Base-by-base conservation (phyloP, 495 filamentous ascomycete species). In the Lineolata rhizophorae region DNA sequence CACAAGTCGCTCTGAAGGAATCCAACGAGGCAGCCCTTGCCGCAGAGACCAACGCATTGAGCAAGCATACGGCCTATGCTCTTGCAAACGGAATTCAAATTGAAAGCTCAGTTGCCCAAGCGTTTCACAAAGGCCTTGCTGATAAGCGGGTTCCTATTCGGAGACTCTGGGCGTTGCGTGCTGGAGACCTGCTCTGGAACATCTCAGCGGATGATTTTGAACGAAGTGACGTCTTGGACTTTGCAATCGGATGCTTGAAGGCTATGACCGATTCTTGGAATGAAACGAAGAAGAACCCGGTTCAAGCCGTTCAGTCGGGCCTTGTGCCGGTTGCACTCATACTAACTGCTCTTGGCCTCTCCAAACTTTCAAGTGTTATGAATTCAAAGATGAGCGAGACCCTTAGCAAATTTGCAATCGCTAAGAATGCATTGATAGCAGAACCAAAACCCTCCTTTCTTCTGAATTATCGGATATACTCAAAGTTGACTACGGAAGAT, bases 391-490 rank as follows among this genome's bases (percentile, higher is more conserved):
- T 55, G 24, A 15, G 55, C 3, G 55, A 61, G 6, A 39, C 58
- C 11, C 41, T 72, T 3, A 72, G 67, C 37, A 77, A 73, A 44
- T 51, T 59, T 1, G 53, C 68, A 5, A 58, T 80, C 13, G 44
- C 60, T 12, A 62, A 70, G 25, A 65, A 74, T 35, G 64, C 68
- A 25, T 57, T 92, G 31, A 56, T 55, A 0, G 49, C 66, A 11
- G 63, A 66, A 8, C 67, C 78, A 0, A 93, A 85, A 46, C 69
- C 75, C 6, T 85, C 82, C 0, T 85, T 85, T 48, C 56, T 94
- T 4, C 60, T 95, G 1, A 92, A 81, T 45, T 67, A 70, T 14
- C 76, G 72, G 31, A 65, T 85, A 5, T 94, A 83, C 53, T 63
- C 72, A 20, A 92, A 90, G 44, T 47, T 94, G 12, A 51, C 58